A percentile compares a stretch with the other conserved stretches of the same genome.
Conservation (phyloP, 805 yeast species). For the Lachancea mirantina region DNA sequence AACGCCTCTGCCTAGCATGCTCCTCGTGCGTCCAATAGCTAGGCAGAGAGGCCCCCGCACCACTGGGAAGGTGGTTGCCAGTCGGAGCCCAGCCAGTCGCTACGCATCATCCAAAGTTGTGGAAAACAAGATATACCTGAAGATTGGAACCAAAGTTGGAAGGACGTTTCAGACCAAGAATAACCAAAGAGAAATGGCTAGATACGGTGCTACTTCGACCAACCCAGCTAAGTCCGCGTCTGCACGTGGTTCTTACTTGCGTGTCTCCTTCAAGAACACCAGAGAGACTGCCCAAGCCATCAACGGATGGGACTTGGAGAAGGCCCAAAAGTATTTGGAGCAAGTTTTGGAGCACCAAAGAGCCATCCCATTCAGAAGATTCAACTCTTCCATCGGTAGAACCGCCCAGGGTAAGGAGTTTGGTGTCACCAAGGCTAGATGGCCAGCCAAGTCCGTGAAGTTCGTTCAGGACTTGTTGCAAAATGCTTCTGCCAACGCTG, state of each 20-base stretch:
- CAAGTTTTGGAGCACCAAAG: conserved; percentile 97
- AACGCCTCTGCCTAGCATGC: no score
- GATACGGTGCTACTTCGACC: conserved; percentile 98
- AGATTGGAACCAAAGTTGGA: no score
- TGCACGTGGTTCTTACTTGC: conserved; percentile 98
- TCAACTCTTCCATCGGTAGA: conserved; percentile 94
- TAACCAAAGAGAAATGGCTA: conserved; percentile 61
- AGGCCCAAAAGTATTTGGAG: conserved; percentile 90
- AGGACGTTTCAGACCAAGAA: conserved; percentile 11
- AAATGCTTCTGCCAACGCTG: conserved; percentile 99
- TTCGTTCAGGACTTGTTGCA: conserved; percentile 88
- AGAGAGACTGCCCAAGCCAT: conserved; percentile 99
- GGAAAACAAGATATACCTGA: no score
- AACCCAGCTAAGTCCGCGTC: conserved; percentile 99
- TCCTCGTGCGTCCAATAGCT: no score
- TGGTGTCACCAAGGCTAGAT: conserved; percentile 99
- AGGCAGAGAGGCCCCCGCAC: no score
- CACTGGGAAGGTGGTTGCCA: no score
- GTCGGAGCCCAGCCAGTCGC: no score
- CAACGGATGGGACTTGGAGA: conserved; percentile 95
- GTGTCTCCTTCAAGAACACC: conserved; percentile 99
- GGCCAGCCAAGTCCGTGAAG: conserved; percentile 99
- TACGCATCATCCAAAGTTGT: no score
- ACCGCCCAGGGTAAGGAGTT: conserved; percentile 99
- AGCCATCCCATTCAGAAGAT: conserved; percentile 99